Conservation (phyloP, 495 filamentous ascomycete genomes). For the Hypoxylon cercidicola region DNA sequence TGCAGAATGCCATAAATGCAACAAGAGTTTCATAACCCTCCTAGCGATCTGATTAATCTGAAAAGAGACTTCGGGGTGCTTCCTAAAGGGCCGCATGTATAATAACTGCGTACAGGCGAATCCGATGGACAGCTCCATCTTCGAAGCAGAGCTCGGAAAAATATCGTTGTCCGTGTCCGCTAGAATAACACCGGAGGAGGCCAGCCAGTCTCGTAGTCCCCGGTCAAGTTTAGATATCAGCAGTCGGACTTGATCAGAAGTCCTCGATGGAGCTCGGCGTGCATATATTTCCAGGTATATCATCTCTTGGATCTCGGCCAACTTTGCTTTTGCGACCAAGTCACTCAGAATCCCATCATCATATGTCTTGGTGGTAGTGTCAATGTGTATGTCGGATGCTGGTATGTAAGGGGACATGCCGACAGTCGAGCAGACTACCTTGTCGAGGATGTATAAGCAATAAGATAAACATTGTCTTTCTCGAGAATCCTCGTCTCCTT, state of each 20-base stretch:
- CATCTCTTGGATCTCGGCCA: constrained; percentile 28
- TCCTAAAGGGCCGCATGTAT: constrained; percentile 23
- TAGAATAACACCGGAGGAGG: background rate
- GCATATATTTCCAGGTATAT: constrained; percentile 29
- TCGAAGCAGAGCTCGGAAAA: background rate
- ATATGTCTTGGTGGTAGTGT: background rate
- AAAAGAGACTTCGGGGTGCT: constrained; percentile 7
- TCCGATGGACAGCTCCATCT: constrained; percentile 11
- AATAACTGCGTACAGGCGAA: constrained; percentile 21
- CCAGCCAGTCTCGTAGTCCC: constrained; percentile 13
- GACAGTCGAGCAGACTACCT: constrained; percentile 18
- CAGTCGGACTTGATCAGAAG: constrained; percentile 14
- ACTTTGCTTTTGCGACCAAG: constrained; percentile 11
- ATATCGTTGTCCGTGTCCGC: constrained; percentile 1
- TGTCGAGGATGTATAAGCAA: constrained; percentile 32
- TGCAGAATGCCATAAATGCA: constrained; percentile 15
- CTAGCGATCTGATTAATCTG: constrained; percentile 9
- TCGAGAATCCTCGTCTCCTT: constrained; percentile 1
- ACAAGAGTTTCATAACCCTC: constrained; percentile 20
- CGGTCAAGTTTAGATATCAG: constrained; percentile 10
- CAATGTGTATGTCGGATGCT: constrained; percentile 16
- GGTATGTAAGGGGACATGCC: constrained; percentile 14
- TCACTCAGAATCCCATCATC: background rate
- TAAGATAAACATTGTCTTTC: constrained; percentile 29
- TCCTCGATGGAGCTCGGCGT: constrained; percentile 16